Conservation (phyloP, 495 filamentous ascomycete species). For the Evernia prunastri region DNA sequence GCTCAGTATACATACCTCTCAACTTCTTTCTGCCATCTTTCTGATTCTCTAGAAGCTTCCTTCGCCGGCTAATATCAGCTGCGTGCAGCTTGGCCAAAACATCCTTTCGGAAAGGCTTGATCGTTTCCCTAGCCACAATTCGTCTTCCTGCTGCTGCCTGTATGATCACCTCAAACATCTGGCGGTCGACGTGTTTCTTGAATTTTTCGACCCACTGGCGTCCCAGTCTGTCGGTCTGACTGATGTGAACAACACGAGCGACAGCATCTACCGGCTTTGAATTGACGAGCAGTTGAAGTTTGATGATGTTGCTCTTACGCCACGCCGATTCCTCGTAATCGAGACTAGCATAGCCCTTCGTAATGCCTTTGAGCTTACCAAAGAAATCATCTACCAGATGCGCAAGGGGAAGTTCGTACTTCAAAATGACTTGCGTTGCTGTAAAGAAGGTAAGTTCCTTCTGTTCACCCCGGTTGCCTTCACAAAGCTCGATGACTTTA, state of each 20-base stretch:
- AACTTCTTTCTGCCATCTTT: conserved; percentile 92
- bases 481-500: conserved; percentile 90
- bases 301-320: conserved; percentile 71
- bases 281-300: conserved; percentile 90
- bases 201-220: conserved; percentile 90
- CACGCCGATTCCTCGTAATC: conserved; percentile 96
- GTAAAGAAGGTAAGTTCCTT: conserved; percentile 84
- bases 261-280: conserved; percentile 90
- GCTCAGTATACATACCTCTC: conserved; percentile 33
- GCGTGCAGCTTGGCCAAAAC: conserved; percentile 91
- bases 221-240: conserved; percentile 69
- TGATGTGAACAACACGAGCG: conserved; percentile 76
- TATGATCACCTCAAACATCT: conserved; percentile 95
- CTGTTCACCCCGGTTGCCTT: conserved; percentile 80
- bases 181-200: conserved; percentile 90
- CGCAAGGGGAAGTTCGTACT: conserved; percentile 80
- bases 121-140: conserved; percentile 85
- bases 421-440: conserved; percentile 88
- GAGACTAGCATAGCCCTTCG: conserved; percentile 74
- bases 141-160: conserved; percentile 80
- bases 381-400: conserved; percentile 96
- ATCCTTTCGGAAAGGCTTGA: conserved; percentile 96
- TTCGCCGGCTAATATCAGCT: conserved; percentile 70
- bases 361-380: conserved; percentile 87
- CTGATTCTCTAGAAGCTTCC: conserved; percentile 91